These are phyloP conservation scores for Penicillium sp. DNA, from an alignment of 2,329 filamentous ascomycete genomes.

Conservation along the genomic window DNA sequence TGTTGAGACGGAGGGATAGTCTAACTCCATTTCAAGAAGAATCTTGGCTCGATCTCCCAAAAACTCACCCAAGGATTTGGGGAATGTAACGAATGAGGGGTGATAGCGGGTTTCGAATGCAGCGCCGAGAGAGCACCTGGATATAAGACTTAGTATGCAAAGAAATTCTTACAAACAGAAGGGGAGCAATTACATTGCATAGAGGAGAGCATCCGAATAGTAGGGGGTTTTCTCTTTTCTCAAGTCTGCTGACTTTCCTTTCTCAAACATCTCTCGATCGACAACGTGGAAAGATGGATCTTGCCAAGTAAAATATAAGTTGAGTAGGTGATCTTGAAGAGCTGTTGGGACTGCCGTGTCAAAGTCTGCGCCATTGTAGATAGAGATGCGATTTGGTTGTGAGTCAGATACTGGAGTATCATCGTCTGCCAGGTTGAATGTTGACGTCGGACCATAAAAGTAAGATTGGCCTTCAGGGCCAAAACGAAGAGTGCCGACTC, in stretches of 20 bases:
- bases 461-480: slow-evolving; percentile 31
- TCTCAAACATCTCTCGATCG: slow-evolving; percentile 30
- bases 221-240: slow-evolving; percentile 19
- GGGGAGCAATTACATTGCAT: slow-evolving; percentile 25
- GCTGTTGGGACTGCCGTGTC: slow-evolving; percentile 27
- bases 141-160: neutral
- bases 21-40: slow-evolving; percentile 46
- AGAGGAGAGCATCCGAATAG: slow-evolving; percentile 28
- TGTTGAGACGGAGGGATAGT: slow-evolving; percentile 45
- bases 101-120: slow-evolving; percentile 39
- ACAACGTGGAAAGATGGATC: slow-evolving; percentile 40
- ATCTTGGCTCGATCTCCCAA: slow-evolving; percentile 40
- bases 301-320: slow-evolving; percentile 45
- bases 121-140: slow-evolving; percentile 35
- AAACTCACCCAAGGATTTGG: slow-evolving; percentile 40
- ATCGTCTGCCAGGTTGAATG: slow-evolving; percentile 26
- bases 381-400: neutral
- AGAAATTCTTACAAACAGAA: neutral
- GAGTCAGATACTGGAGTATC: slow-evolving; percentile 13
- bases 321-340: slow-evolving; percentile 38
- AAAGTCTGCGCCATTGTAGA: slow-evolving; percentile 22
- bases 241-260: slow-evolving; percentile 16
- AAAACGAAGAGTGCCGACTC: slow-evolving; percentile 36
- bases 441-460: slow-evolving; percentile 40
- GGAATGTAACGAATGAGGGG: slow-evolving; percentile 33